Percentiles rank a stretch among this genome's conserved stretches.
Conservation (phyloP, 2,329 filamentous ascomycete species). For the Amesomyces nigricolor region DNA sequence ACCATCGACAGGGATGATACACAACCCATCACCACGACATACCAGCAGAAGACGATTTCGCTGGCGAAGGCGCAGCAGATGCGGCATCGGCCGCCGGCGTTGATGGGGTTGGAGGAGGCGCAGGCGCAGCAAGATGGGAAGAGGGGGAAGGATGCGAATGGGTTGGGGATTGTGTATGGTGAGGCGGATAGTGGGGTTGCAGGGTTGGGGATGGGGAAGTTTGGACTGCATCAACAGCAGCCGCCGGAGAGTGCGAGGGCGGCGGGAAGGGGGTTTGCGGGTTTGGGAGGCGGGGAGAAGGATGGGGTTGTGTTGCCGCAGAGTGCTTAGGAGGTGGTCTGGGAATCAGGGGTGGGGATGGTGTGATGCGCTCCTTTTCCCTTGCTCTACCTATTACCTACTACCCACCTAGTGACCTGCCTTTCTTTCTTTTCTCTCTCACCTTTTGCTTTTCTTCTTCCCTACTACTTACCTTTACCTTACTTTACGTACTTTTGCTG, state of each 20-base stretch:
- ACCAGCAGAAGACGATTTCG: constrained; percentile 95
- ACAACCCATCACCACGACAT: constrained; percentile 78
- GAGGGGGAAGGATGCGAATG: constrained; percentile 28
- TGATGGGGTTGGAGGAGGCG: constrained; percentile 63
- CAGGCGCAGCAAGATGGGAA: constrained; percentile 20
- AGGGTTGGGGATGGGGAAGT: constrained; percentile 37
- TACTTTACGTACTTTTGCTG: neutral
- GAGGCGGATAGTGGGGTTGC: constrained; percentile 41
- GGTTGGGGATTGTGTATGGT: constrained; percentile 39
- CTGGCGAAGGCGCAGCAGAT: constrained; percentile 81
- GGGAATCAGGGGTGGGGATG: neutral
- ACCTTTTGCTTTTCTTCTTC: neutral
- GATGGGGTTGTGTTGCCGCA: constrained; percentile 27
- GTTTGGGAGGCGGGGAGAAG: constrained; percentile 18
- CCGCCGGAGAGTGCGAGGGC: constrained; percentile 29
- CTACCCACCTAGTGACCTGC: too few relatives aligned
- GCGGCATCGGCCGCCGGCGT: constrained; percentile 81
- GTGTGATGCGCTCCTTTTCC: too few relatives aligned
- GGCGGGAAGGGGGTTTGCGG: constrained; percentile 21
- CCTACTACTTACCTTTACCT: neutral
- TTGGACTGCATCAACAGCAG: constrained; percentile 25
- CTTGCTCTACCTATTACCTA: too few relatives aligned
- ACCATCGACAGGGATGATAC: constrained; percentile 90
- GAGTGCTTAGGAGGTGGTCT: constrained; percentile 26
- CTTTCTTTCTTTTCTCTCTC: neutral